Evolutionary conservation across 306 rosid species (phyloP), one percentile per base, ranked within the genome.

Genomic region (Cyamopsis tetragonoloba): DNA sequence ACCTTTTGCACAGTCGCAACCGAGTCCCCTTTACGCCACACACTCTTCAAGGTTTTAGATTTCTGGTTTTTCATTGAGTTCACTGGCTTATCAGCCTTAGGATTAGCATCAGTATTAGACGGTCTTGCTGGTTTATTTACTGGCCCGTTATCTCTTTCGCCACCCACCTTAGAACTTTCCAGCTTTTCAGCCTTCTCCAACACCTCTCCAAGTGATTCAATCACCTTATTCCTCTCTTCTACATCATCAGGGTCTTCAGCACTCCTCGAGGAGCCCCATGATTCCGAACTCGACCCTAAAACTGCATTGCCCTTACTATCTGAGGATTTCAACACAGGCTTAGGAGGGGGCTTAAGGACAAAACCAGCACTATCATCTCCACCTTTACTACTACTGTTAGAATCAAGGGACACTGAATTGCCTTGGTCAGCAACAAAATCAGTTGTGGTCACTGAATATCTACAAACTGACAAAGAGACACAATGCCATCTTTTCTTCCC

Each of bases 11-110:
- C 89, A 1, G 54, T 43, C n/a, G 95, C 66, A 31, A 93, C 82
- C 0, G 86, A 55, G 68, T 93, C 99, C 54, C 99, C 99, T 81
- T 93, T 93, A 22, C 96, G 96, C 99, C 99, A 93, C 3, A 93
- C 90, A 68, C 99, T 93, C 83, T 90, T 93, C 80, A 79, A 37
- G 7, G 96, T 85, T 76, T 88, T 93, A 37, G 96, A 28, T 59
- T 79, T 88, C 48, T 66, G 78, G 60, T 11, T 77, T 31, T 75
- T 7, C 3, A 13, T 12, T 0, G 83, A 51, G 64, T 70, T 61
- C 27, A 46, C 74, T 0, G 77, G 42, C 57, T 50, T 77, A 24
- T 64, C 73, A 64, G 26, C 70, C 59, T 43, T 66, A 7, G 80
- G 73, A 64, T 66, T 69, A 78, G 66, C 64, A 74, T 23, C 70